Percentiles rank a stretch among this genome's conserved stretches.
phyloP scores from a whole-genome alignment of 345 rosid genomes.

The Noccaea bulbosa region DNA sequence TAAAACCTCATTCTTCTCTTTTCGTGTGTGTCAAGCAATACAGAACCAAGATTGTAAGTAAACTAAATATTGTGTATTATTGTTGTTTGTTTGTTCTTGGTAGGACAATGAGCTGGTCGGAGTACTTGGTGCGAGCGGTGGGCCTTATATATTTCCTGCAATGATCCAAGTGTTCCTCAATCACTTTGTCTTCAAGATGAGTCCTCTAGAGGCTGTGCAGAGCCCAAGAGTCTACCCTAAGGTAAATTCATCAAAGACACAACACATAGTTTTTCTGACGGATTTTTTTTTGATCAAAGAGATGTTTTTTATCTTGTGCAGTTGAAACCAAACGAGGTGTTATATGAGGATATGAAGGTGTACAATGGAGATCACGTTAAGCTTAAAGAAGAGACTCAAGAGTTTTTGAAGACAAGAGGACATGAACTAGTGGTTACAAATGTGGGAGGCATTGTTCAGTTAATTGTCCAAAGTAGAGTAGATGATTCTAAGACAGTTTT shows the following conservation, averaged over 20 bases:
- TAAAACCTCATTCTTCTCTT: not conserved
- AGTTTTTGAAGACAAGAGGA: constrained; percentile 57
- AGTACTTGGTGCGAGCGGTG: constrained; percentile 84
- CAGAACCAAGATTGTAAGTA: not conserved
- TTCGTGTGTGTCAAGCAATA: not conserved
- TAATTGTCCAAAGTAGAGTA: constrained; percentile 53
- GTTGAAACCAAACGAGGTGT: constrained; percentile 73
- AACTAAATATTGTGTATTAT: not conserved
- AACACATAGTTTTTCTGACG: not conserved
- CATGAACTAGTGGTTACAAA: constrained; percentile 55
- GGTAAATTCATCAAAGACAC: constrained; percentile 47
- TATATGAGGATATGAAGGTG: constrained; percentile 67
- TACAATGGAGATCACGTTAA: constrained; percentile 80
- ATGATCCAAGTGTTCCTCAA: constrained; percentile 80
- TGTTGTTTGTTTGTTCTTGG: not conserved
- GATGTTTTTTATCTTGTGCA: constrained; percentile 35
- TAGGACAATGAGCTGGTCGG: constrained; percentile 79
- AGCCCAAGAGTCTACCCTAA: constrained; percentile 77
- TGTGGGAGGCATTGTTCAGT: constrained; percentile 72
- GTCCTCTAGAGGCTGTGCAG: constrained; percentile 74
- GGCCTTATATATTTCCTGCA: constrained; percentile 73
- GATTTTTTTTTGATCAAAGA: not conserved
- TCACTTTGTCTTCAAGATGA: constrained; percentile 69
- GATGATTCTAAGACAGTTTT: constrained; percentile 50
- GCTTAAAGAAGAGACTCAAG: constrained; percentile 59